phyloP scores from a whole-genome alignment of 1,284 basidiomycete species.

The Polyporus tsugae region DNA sequence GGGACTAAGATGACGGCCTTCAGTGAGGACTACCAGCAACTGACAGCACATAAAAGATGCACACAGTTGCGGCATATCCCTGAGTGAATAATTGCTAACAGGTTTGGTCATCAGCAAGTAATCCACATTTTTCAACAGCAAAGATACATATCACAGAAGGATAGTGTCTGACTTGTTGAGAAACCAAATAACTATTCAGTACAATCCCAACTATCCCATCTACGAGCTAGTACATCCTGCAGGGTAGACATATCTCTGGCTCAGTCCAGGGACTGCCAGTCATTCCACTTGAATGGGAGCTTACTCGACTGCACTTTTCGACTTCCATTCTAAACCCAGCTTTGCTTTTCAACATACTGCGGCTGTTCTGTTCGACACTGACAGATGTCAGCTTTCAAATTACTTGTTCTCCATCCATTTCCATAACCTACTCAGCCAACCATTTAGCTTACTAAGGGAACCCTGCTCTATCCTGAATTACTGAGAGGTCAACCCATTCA shows the following conservation, averaged over 20 bases:
- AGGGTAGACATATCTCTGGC: conserved; percentile 36
- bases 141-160: too few relatives aligned
- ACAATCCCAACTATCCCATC: conserved; percentile 24
- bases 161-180: too few relatives aligned
- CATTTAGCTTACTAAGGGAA: not conserved
- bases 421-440: not conserved
- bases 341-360: conserved; percentile 6
- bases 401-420: conserved; percentile 3
- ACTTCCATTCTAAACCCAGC: conserved; percentile 9
- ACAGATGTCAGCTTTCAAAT: too few relatives aligned
- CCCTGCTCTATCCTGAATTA: not conserved
- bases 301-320: conserved; percentile 22
- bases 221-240: conserved; percentile 36
- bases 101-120: too few relatives aligned
- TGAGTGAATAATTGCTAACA: too few relatives aligned
- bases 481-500: not conserved
- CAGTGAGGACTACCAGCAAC: too few relatives aligned
- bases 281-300: conserved; percentile 24
- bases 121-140: too few relatives aligned
- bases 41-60: too few relatives aligned
- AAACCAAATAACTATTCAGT: too few relatives aligned
- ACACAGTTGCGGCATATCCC: too few relatives aligned
- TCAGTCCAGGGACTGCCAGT: conserved; percentile 34
- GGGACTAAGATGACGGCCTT: conserved; percentile 46
- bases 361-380: conserved; percentile 1